Conservation (phyloP, 139 green algal species). For the Chlamydomonas sp. region DNA sequence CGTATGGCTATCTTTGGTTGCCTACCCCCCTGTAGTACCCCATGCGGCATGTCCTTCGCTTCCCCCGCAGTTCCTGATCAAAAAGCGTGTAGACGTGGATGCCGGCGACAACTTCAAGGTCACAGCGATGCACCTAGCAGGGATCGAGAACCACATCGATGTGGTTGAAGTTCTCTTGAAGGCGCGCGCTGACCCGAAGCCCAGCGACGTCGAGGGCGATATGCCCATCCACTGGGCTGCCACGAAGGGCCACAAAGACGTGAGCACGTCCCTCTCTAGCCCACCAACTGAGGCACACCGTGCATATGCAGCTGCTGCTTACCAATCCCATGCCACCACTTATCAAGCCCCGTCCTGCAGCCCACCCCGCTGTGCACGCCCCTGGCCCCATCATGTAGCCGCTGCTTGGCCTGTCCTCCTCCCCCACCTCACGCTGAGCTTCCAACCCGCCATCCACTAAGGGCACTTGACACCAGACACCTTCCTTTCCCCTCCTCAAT, state of each 20-base stretch:
- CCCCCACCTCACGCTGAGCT: no score
- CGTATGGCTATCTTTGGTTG: background rate
- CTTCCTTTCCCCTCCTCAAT: no score
- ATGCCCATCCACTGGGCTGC: conserved; percentile 60
- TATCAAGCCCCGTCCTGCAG: no score
- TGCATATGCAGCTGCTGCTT: no score
- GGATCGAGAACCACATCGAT: conserved; percentile 47
- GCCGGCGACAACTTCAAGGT: conserved; percentile 55
- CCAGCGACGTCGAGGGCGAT: conserved; percentile 49
- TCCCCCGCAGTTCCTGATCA: conserved; percentile 48
- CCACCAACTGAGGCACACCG: no score
- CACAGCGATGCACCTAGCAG: conserved; percentile 57
- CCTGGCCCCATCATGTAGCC: no score
- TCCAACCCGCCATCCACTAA: no score
- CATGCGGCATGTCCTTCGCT: background rate
- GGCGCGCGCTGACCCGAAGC: conserved; percentile 22
- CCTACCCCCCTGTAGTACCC: background rate
- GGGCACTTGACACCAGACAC: no score
- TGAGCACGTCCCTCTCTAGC: background rate
- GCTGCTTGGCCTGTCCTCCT: no score
- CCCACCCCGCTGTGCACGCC: no score
- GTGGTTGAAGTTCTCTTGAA: conserved; percentile 46
- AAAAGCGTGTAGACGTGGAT: conserved; percentile 59
- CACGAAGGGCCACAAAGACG: conserved; percentile 52
- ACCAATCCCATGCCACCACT: no score